phyloP scores from a whole-genome alignment of 495 filamentous ascomycete species.

The Podospora sp. region DNA sequence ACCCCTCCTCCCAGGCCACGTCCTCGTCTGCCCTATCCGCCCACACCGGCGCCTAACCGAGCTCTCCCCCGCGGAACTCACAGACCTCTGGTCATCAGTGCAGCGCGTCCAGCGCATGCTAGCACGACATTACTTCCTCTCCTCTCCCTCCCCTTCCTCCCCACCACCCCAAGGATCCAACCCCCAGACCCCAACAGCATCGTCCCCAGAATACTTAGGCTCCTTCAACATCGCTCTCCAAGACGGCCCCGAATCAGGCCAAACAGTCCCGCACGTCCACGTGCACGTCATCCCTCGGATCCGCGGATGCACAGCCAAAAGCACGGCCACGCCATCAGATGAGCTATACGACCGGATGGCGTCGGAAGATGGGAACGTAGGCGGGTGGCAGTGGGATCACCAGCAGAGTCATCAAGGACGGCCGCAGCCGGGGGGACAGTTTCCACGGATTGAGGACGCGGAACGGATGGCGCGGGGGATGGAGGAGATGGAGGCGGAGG shows the following conservation, averaged over 20 bases:
- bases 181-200: constrained; percentile 2
- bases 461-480: constrained; percentile 66
- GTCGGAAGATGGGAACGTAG: constrained; percentile 83
- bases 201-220: constrained; percentile 34
- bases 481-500: constrained; percentile 82
- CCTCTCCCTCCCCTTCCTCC: constrained; percentile 18
- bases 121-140: constrained; percentile 66
- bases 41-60: constrained; percentile 73
- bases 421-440: constrained; percentile 48
- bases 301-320: constrained; percentile 44
- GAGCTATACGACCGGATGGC: constrained; percentile 81
- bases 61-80: constrained; percentile 70
- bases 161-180: constrained; percentile 29
- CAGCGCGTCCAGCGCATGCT: constrained; percentile 79
- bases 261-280: constrained; percentile 89
- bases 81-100: constrained; percentile 83
- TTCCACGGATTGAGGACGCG: constrained; percentile 64
- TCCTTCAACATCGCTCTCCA: constrained; percentile 92
- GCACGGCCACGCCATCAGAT: constrained; percentile 54
- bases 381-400: constrained; percentile 56
- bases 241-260: constrained; percentile 84
- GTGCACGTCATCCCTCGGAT: constrained; percentile 87
- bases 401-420: constrained; percentile 18
- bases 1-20: constrained; percentile 89
- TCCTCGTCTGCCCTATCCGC: constrained; percentile 72